These are phyloP conservation scores for Penicillium lividum DNA, from an alignment of 495 filamentous ascomycete genomes.

Conservation along the genomic window DNA sequence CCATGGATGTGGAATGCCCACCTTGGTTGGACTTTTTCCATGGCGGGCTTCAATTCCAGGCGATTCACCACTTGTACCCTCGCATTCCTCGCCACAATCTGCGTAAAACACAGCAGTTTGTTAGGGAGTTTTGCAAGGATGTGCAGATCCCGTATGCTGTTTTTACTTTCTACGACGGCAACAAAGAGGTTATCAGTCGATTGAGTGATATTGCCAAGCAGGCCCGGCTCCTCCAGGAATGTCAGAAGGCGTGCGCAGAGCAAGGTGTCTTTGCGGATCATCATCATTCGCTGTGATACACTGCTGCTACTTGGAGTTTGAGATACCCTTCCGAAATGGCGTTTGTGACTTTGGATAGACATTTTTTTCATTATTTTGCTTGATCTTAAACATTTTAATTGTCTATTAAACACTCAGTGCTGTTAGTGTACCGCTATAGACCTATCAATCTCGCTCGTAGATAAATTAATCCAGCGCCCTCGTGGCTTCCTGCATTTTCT, in stretches of 20 bases:
- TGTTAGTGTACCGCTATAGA: too few relatives aligned
- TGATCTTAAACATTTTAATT: too few relatives aligned
- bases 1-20: slow-evolving; percentile 92
- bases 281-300: slow-evolving; percentile 16
- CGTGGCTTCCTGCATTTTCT: too few relatives aligned
- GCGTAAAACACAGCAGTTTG: slow-evolving; percentile 71
- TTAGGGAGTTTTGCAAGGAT: slow-evolving; percentile 82
- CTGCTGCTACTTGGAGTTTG: not conserved
- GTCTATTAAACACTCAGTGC: too few relatives aligned
- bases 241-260: slow-evolving; percentile 56
- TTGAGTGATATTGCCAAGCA: slow-evolving; percentile 81
- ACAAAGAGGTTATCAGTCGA: slow-evolving; percentile 75
- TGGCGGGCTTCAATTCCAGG: slow-evolving; percentile 88
- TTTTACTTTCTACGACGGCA: slow-evolving; percentile 85
- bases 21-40: slow-evolving; percentile 89
- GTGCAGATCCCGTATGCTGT: slow-evolving; percentile 84
- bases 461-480: too few relatives aligned
- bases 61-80: slow-evolving; percentile 83
- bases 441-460: too few relatives aligned
- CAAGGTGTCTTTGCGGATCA: slow-evolving; percentile 24
- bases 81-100: slow-evolving; percentile 86
- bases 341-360: not conserved
- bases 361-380: not conserved
- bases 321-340: not conserved
- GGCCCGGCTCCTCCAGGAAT: slow-evolving; percentile 76